Percentiles rank a stretch among this genome's conserved stretches.
These are phyloP conservation scores for Lachancea meyersii DNA, from an alignment of 805 yeast genomes.

Conservation along the genomic window DNA sequence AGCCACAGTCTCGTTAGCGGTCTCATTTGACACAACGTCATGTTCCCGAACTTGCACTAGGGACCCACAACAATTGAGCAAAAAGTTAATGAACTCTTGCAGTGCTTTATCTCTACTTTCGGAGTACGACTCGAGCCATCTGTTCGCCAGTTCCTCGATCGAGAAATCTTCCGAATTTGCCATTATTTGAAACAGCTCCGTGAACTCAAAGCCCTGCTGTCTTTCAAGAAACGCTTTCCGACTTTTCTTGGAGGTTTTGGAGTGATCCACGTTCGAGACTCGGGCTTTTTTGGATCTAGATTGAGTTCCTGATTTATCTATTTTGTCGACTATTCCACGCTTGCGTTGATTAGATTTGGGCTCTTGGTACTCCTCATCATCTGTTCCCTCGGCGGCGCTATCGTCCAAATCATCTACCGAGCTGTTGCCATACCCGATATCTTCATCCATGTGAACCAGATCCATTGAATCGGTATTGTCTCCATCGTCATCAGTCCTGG, in stretches of 20 bases:
- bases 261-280: not conserved
- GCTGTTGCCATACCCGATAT: too few relatives aligned
- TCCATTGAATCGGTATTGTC: constrained; percentile 8
- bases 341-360: constrained; percentile 13
- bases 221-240: constrained; percentile 33
- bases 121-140: constrained; percentile 51
- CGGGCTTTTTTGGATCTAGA: constrained; percentile 3
- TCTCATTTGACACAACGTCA: constrained; percentile 64
- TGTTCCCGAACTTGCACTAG: constrained; percentile 61
- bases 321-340: not conserved
- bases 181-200: constrained; percentile 46
- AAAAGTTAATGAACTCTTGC: constrained; percentile 58
- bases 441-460: constrained; percentile 14
- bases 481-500: constrained; percentile 9
- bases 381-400: constrained; percentile 22
- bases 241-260: constrained; percentile 18
- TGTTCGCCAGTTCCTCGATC: constrained; percentile 45
- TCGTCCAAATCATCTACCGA: constrained; percentile 19
- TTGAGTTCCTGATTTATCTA: not conserved
- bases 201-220: constrained; percentile 41
- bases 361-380: constrained; percentile 6
- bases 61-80: constrained; percentile 69
- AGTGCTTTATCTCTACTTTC: constrained; percentile 43
- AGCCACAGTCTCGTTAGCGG: constrained; percentile 65
- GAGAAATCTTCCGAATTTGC: constrained; percentile 44